Conservation (phyloP, 2,329 filamentous ascomycete genomes). For the Zopfia rhizophila region DNA sequence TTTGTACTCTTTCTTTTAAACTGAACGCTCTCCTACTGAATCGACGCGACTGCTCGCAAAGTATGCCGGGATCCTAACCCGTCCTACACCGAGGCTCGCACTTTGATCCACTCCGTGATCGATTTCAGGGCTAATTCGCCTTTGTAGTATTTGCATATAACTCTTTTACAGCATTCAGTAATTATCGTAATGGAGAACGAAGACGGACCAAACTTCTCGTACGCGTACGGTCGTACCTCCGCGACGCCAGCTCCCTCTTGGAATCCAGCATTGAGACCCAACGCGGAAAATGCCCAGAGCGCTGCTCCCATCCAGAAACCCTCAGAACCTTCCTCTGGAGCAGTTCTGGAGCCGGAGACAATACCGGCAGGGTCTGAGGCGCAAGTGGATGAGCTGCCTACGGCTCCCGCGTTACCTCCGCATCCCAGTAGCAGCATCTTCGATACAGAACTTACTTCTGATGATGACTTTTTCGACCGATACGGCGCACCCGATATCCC, state of each 20-base stretch:
- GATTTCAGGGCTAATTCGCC: constrained; percentile 34
- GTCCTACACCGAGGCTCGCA: constrained; percentile 21
- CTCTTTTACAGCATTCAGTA: constrained; percentile 36
- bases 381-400: constrained; percentile 17
- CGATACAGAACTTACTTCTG: constrained; percentile 27
- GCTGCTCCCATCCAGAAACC: constrained; percentile 21
- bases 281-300: constrained; percentile 37
- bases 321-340: constrained; percentile 23
- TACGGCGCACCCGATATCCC: constrained; percentile 25
- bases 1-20: no score
- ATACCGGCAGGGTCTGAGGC: constrained; percentile 5
- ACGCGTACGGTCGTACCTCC: constrained; percentile 46
- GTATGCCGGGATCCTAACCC: constrained; percentile 14
- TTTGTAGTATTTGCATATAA: constrained; percentile 48
- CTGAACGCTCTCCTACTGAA: constrained; percentile 3
- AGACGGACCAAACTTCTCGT: constrained; percentile 52
- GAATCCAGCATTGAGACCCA: constrained; percentile 66
- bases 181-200: constrained; percentile 47
- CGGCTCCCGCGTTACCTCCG: constrained; percentile 9
- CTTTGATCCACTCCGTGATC: constrained; percentile 3
- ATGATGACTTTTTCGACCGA: constrained; percentile 51
- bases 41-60: constrained; percentile 10
- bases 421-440: constrained; percentile 13
- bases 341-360: constrained; percentile 18
- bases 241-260: constrained; percentile 53